Evolutionary conservation across 371 early-diverging fungal species (phyloP).

Genomic region (Mucor lusitanicus): DNA sequence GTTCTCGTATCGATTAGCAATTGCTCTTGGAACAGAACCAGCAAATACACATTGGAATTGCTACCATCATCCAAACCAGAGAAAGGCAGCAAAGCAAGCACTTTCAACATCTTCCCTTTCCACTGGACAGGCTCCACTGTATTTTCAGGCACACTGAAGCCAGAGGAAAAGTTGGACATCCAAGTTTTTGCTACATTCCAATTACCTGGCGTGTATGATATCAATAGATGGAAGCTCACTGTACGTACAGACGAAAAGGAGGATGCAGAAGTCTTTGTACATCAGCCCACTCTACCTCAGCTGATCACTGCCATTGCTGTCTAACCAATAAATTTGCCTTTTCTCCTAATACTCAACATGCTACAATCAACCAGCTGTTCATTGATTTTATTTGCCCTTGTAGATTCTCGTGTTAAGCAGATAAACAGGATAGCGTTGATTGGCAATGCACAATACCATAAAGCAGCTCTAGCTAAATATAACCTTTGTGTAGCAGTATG

Average conservation of each 20-base stretch:
- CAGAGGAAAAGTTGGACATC: slow-evolving; percentile 51
- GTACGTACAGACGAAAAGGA: slow-evolving; percentile 30
- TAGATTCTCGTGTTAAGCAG: no score
- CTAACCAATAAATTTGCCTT: background rate
- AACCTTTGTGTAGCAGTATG: no score
- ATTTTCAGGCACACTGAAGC: slow-evolving; percentile 54
- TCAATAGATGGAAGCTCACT: slow-evolving; percentile 72
- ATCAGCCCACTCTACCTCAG: slow-evolving; percentile 35
- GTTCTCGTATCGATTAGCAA: slow-evolving; percentile 55
- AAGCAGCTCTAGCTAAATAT: no score
- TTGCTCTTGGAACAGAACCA: slow-evolving; percentile 66
- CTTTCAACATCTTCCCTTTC: slow-evolving; percentile 47
- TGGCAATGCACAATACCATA: no score
- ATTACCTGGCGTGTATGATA: slow-evolving; percentile 67
- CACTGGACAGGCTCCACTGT: slow-evolving; percentile 68
- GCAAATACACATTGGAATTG: slow-evolving; percentile 57
- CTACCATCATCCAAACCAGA: slow-evolving; percentile 40
- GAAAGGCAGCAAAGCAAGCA: slow-evolving; percentile 29
- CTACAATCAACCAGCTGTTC: no score
- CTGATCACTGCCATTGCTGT: slow-evolving; percentile 17
- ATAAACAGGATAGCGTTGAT: no score
- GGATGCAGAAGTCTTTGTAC: slow-evolving; percentile 25
- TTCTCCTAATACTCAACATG: no score
- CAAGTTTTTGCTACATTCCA: slow-evolving; percentile 58
- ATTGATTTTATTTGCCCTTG: no score